Percentiles rank a stretch among this genome's conserved stretches.
phyloP scores from a whole-genome alignment of 805 yeast genomes.

The Starmerella lactis-condensi region DNA sequence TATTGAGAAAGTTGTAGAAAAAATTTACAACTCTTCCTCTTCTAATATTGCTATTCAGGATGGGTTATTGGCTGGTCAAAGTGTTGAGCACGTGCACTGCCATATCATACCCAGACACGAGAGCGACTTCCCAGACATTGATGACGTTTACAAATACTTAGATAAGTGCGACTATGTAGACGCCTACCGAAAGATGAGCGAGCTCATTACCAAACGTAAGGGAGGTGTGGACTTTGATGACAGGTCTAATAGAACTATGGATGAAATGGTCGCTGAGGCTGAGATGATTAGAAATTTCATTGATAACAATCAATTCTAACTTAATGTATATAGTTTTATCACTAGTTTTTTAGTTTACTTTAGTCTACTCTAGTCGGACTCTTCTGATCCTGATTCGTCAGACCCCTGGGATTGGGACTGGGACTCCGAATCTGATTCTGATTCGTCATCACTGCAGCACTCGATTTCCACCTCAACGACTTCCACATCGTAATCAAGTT shows the following conservation, averaged over 20 bases:
- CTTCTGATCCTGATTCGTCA: too few relatives aligned
- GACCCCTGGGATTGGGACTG: too few relatives aligned
- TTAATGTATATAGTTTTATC: neutral
- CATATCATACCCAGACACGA: conserved; percentile 70
- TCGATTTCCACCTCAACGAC: conserved; percentile 35
- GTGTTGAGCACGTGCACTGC: conserved; percentile 88
- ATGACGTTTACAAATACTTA: conserved; percentile 49
- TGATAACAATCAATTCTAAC: conserved; percentile 3
- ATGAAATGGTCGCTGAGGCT: conserved; percentile 62
- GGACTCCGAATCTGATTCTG: too few relatives aligned
- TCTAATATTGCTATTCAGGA: conserved; percentile 87
- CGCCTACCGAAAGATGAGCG: conserved; percentile 19
- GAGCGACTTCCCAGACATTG: conserved; percentile 45
- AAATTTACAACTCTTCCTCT: conserved; percentile 58
- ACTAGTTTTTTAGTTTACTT: too few relatives aligned
- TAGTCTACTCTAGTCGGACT: too few relatives aligned
- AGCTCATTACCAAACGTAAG: conserved; percentile 17
- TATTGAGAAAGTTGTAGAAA: conserved; percentile 47
- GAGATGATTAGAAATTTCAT: conserved; percentile 25
- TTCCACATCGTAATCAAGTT: conserved; percentile 41
- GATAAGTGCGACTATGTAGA: conserved; percentile 38
- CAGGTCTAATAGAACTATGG: conserved; percentile 38
- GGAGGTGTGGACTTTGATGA: conserved; percentile 31
- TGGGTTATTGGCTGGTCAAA: conserved; percentile 89
- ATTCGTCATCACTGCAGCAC: conserved; percentile 13